Conservation (phyloP, 2,329 filamentous ascomycete species). For the Pseudogymnoascus sp. region DNA sequence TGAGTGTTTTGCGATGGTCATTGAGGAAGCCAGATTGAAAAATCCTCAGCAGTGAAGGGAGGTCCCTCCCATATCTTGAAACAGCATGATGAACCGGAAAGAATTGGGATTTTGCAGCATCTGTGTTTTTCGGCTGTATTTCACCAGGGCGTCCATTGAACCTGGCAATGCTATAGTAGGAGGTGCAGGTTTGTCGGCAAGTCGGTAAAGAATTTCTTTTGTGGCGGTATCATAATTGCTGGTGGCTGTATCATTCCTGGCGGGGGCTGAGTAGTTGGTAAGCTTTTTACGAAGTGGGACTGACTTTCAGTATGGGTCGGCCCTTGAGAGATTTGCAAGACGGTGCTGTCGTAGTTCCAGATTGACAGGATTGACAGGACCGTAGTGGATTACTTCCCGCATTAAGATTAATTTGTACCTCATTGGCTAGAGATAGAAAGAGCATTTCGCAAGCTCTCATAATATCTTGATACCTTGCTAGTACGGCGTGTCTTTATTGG, state of each 20-base stretch:
- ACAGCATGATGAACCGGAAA: background rate
- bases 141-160: background rate
- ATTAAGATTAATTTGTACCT: background rate
- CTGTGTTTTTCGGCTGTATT: background rate
- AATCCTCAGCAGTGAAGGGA: background rate
- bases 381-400: background rate
- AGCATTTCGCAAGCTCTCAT: background rate
- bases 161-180: background rate
- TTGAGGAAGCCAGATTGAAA: background rate
- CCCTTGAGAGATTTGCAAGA: background rate
- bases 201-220: background rate
- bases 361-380: background rate
- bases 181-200: background rate
- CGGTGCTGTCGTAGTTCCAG: background rate
- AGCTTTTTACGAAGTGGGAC: background rate
- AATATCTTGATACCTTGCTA: background rate
- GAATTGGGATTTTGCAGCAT: background rate
- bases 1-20: background rate
- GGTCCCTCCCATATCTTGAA: background rate
- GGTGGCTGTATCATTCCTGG: background rate
- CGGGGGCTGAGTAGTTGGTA: background rate
- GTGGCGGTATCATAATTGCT: background rate
- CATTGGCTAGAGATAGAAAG: background rate
- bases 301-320: background rate
- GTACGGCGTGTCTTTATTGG: background rate